Evolutionary conservation across 2,329 filamentous ascomycete species (phyloP), one percentile per base, ranked within the genome.

Genomic region (Sporothrix brasiliensis): DNA sequence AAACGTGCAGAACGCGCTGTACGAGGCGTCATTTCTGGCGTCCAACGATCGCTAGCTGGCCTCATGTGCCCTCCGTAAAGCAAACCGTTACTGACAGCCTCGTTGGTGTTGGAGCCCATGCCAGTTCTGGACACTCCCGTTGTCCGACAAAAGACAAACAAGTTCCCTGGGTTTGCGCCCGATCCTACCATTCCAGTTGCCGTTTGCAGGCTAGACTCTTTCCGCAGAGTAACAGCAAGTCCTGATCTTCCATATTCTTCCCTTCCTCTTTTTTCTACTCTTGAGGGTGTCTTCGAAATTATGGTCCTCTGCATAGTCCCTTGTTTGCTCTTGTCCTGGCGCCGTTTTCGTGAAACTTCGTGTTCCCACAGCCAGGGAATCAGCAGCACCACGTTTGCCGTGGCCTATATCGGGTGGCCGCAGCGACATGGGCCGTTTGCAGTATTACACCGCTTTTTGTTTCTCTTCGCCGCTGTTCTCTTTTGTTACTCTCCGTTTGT

Each of bases 321-420:
- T 47, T 63, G 58, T 63, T n/a, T 39, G 39, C 58, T n/a, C 58
- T 1, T 47, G 39, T n/a, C 58, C 39, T 47, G 39, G 21, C 10
- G 5, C 19, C 16, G 13, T 63, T 63, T 47, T 63, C 39, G 58
- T 47, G 39, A 21, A 47, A 27, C 21, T 11, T 47, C 58, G 58
- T 47, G 21, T 3, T 19, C 58, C 39, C 39, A 27, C 44, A 39
- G 39, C 39, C 44, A 63, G 58, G 58, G 39, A 63, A 47, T 21
- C n/a, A 63, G n/a, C 14, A 56, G 53, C 58, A 63, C 39, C 58
- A 63, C 58, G 39, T 47, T 47, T 63, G 58, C 58, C 58, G 58
- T 47, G 27, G 58, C 21, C 39, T 47, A 21, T 39, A 63, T 39
- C 58, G 58, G 65, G 34, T 41, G 65, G 65, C 34, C n/a, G 65